phyloP scores from a whole-genome alignment of 306 rosid species.

The Parietaria judaica region DNA sequence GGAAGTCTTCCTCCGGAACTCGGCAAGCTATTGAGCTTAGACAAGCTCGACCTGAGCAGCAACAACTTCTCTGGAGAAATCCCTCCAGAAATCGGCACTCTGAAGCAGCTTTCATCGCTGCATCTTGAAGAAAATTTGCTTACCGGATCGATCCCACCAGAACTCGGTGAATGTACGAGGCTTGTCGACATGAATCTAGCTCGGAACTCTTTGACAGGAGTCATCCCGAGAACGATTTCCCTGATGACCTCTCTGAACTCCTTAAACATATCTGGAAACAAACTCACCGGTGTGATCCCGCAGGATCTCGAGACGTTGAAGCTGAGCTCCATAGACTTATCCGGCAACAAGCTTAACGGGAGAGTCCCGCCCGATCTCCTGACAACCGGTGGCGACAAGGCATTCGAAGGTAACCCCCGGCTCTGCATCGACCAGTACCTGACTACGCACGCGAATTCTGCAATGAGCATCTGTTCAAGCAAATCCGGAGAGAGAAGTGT shows the following conservation, averaged over 20 bases:
- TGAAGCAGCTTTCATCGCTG: constrained; percentile 66
- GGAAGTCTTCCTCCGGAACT: constrained; percentile 70
- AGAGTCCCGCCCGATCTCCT: constrained; percentile 56
- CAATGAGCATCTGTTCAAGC: constrained; percentile 37
- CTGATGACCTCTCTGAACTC: constrained; percentile 70
- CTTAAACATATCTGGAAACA: constrained; percentile 62
- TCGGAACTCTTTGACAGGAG: constrained; percentile 54
- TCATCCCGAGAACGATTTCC: constrained; percentile 58
- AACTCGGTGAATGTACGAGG: constrained; percentile 57
- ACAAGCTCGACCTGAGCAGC: constrained; percentile 57
- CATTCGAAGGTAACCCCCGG: constrained; percentile 57
- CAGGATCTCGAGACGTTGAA: constrained; percentile 52
- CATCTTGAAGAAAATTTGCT: constrained; percentile 66
- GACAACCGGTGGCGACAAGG: constrained; percentile 61
- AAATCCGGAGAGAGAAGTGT: constrained; percentile 24
- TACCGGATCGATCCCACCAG: constrained; percentile 57
- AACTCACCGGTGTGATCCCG: constrained; percentile 63
- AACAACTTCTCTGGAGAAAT: constrained; percentile 64
- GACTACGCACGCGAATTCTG: constrained; percentile 29
- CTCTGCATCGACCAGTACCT: constrained; percentile 56
- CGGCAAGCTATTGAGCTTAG: constrained; percentile 61
- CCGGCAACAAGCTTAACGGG: constrained; percentile 62
- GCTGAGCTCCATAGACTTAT: constrained; percentile 76
- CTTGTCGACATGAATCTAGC: constrained; percentile 81
- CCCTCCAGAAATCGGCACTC: constrained; percentile 58